Base-by-base conservation (phyloP, 164 flowering plant genomes). In the Macadamia tetraphylla region DNA sequence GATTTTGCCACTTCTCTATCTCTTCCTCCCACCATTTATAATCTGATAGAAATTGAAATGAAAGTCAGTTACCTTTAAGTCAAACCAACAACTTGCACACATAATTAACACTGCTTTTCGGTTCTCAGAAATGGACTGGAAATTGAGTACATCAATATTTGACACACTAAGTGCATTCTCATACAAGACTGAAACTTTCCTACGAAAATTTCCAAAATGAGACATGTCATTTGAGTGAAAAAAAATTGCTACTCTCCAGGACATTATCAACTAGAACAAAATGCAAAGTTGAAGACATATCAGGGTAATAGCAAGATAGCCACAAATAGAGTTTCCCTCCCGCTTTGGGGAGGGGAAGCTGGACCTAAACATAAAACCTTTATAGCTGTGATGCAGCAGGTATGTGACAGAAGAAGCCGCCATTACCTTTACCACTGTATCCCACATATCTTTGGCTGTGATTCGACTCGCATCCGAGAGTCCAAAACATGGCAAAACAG, bases 11-110 rank as follows among this genome's bases (percentile, higher is more conserved):
- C 70, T 82, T 86, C 79, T 95, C 98, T 60, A 95, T 95, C 64
- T 92, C 99, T 77, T 95, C 99, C 79, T 95, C 99, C 99, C 99
- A 95, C 49, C 80, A 70, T 78, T 81, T 91, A 63, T 95, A 95
- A 78, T 91, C 99, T 95, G 90, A 72, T 23, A 10, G 76, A 64
- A 23, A 55, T 40, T 62, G 35, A 67, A 67, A 71, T 29, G 8
- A 43, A 62, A 14, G 43, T 72, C 29, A 67, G 51, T 44, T 58
- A 35, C 13, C 43, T 58, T 52, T 43, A 60, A 49, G 67, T 31
- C 43, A 13, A 46, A 44, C 29, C 29, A 3, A 13, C 29, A 2
- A 57, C 14, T 13, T 0, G 29, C 31, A 29, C 48, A 17, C 29
- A 57, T 42, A 57, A 32, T 57, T 56, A 10, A 29, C 29, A 48